These are phyloP conservation scores for Rhodotorula sp. DNA, from an alignment of 1,284 basidiomycete genomes.

Conservation along the genomic window DNA sequence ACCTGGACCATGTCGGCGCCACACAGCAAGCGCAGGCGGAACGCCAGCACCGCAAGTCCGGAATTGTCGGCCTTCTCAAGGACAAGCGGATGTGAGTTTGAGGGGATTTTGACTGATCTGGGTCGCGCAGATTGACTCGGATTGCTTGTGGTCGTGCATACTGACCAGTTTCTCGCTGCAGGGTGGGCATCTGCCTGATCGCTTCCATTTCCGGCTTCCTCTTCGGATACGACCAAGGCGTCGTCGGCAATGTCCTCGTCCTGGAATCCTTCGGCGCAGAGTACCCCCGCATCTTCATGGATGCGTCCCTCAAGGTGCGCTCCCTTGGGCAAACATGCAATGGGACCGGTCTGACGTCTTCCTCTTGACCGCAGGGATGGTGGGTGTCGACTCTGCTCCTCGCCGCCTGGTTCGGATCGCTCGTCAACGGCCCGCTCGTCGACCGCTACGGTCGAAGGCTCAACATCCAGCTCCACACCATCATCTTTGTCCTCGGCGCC, in stretches of 20 bases:
- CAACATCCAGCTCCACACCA: neutral
- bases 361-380: slow-evolving; percentile 26
- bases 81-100: slow-evolving; percentile 3
- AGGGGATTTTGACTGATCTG: neutral
- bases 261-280: slow-evolving; percentile 35
- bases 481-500: slow-evolving; percentile 2
- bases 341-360: slow-evolving; percentile 13
- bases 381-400: slow-evolving; percentile 36
- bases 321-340: no score
- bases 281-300: slow-evolving; percentile 19
- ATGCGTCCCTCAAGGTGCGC: slow-evolving; percentile 1
- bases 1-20: neutral
- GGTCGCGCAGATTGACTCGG: no score
- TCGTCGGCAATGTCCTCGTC: slow-evolving; percentile 36
- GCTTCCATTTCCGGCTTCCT: neutral
- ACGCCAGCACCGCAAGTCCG: neutral
- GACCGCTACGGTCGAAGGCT: slow-evolving; percentile 34
- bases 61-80: slow-evolving; percentile 1
- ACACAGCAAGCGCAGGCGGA: neutral
- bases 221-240: slow-evolving; percentile 18
- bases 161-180: neutral
- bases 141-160: no score
- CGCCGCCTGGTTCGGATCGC: slow-evolving; percentile 38
- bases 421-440: slow-evolving; percentile 41
- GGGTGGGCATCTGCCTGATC: neutral